These are phyloP conservation scores for Hypoxylon lienhwacheense DNA, from an alignment of 495 filamentous ascomycete genomes.

Conservation along the genomic window DNA sequence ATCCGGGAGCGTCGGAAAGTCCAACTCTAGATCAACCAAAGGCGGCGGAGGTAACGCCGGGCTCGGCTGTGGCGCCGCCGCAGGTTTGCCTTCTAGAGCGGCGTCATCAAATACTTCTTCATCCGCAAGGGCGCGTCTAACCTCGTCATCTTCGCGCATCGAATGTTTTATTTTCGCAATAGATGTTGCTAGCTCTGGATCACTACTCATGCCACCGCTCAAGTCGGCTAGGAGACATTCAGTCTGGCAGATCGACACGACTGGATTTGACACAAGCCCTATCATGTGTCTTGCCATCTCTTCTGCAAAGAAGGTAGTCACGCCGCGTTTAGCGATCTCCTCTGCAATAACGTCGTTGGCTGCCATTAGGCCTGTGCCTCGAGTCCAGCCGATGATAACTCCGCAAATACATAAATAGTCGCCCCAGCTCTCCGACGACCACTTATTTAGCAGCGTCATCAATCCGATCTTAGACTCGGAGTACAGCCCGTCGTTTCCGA, in stretches of 20 bases:
- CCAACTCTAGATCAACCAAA: slow-evolving; percentile 91
- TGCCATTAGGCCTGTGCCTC: slow-evolving; percentile 95
- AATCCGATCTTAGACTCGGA: slow-evolving; percentile 95
- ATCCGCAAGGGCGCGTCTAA: slow-evolving; percentile 85
- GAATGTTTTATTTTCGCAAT: slow-evolving; percentile 86
- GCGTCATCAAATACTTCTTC: slow-evolving; percentile 97
- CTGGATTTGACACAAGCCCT: slow-evolving; percentile 87
- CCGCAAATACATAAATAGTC: slow-evolving; percentile 97
- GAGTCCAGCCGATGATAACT: slow-evolving; percentile 97
- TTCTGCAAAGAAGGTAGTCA: slow-evolving; percentile 94
- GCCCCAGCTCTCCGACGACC: slow-evolving; percentile 95
- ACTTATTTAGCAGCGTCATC: slow-evolving; percentile 95
- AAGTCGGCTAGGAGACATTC: slow-evolving; percentile 95
- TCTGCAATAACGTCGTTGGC: slow-evolving; percentile 96
- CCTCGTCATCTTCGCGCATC: slow-evolving; percentile 87
- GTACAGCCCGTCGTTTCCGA: slow-evolving; percentile 96
- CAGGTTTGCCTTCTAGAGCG: slow-evolving; percentile 86
- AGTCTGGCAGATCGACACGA: slow-evolving; percentile 92
- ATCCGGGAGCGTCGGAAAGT: slow-evolving; percentile 83
- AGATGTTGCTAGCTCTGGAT: slow-evolving; percentile 86
- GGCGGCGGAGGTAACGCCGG: slow-evolving; percentile 70
- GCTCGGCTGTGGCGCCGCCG: slow-evolving; percentile 81
- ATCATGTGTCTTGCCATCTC: slow-evolving; percentile 98
- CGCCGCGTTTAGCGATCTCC: slow-evolving; percentile 89
- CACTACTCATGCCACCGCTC: slow-evolving; percentile 93